phyloP scores from a whole-genome alignment of 257 asterid species.

The Misopates orontium region DNA sequence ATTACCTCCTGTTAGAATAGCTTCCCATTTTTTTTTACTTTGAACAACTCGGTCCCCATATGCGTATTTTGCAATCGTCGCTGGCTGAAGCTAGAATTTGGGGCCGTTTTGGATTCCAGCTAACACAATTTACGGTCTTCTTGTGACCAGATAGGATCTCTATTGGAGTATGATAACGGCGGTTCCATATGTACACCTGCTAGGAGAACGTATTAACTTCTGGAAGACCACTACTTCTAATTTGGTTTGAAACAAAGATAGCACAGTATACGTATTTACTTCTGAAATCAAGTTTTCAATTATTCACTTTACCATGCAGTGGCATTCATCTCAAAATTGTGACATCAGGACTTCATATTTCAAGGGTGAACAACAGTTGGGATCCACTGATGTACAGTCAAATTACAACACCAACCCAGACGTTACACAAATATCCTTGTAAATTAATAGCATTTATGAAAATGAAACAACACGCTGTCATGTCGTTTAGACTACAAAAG shows the following conservation, averaged over 20 bases:
- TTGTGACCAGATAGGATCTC: conserved; percentile 76
- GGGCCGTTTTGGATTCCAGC: conserved; percentile 79
- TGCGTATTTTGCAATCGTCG: conserved; percentile 82
- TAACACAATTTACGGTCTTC: conserved; percentile 82
- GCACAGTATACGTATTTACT: neutral
- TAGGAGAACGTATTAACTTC: neutral
- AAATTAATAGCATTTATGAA: too few species aligned
- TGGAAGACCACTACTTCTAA: too few species aligned
- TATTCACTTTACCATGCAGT: neutral
- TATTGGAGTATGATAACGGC: conserved; percentile 53
- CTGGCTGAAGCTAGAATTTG: conserved; percentile 92
- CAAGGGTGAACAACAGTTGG: too few species aligned
- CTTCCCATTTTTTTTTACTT: conserved; percentile 28
- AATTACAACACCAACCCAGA: too few species aligned
- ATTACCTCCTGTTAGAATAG: conserved; percentile 18
- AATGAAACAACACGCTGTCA: too few species aligned
- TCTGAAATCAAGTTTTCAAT: neutral
- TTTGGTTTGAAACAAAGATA: neutral
- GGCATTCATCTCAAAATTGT: too few species aligned
- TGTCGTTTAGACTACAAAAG: too few species aligned
- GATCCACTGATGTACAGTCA: too few species aligned
- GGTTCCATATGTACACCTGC: conserved; percentile 91
- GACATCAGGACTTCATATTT: too few species aligned
- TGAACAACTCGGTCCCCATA: conserved; percentile 78
- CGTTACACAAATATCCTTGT: too few species aligned